Base-by-base conservation (phyloP, 352 stramenopile species). In the Detonula confervacea region DNA sequence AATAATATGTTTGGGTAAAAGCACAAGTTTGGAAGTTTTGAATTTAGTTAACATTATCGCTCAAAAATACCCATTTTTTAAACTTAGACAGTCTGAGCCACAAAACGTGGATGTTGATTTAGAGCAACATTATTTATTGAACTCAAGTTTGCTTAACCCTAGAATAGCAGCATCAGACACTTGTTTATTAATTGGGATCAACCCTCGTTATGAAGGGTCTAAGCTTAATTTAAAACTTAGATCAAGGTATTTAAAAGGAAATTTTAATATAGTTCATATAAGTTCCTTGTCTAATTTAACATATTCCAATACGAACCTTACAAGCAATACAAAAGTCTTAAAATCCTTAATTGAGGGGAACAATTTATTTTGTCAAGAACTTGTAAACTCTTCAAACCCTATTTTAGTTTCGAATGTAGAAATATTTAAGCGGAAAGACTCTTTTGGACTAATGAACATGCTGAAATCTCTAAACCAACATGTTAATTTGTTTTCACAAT, bases 161-260 rank as follows among this genome's bases (percentile, higher is more conserved):
- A 75, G 72, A 65, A 57, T 84, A 42, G 37, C 46, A 80, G 56
- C 2, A 37, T 70, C 42, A 42, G 35, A 87, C 37, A 55, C 25
- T 67, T 70, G 76, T 60, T 80, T 74, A 83, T 33, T 70, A 20
- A 33, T 88, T 77, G 67, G 76, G 76, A 69, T 68, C 55, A 83
- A 79, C 66, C 54, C 44, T 57, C 77, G 60, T 22, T 84, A 73
- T 73, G 73, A 74, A 68, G 72, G 77, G 9, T 37, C 47, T 62
- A 86, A 62, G 6, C 62, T 87, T 42, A 81, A 69, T 49, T 60
- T 84, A 59, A 80, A 35, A 37, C 35, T 77, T 82, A 55, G 73
- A 56, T 44, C 33, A 65, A 74, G 59, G 57, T 77, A 62, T 64
- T 52, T 69, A 18, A 59, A 66, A 84, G 63, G 54, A 84, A 69